These are phyloP conservation scores for Calocybe cyanea DNA, from an alignment of 768 basidiomycete species.

Conservation along the genomic window DNA sequence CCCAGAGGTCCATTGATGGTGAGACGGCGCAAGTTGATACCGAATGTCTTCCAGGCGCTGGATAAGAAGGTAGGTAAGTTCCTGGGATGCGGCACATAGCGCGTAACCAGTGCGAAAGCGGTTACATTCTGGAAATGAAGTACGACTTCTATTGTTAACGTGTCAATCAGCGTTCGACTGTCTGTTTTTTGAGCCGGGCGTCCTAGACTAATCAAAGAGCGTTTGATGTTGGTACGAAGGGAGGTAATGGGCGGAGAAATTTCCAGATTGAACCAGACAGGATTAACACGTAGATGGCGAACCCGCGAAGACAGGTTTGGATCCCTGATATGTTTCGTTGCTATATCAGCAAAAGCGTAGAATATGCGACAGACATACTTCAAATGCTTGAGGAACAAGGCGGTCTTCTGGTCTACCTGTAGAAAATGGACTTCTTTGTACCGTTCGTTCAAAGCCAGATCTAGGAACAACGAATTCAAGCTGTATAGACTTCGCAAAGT, in stretches of 20 bases:
- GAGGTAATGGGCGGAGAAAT: constrained; percentile 1
- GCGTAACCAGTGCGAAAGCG: constrained; percentile 8
- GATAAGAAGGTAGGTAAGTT: constrained; percentile 7
- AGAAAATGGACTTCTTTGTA: constrained; percentile 13
- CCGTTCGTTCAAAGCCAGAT: constrained; percentile 17
- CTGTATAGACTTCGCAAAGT: constrained; percentile 15
- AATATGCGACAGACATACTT: constrained; percentile 6
- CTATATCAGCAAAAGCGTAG: not conserved
- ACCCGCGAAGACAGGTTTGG: constrained; percentile 10
- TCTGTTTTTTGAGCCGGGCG: not conserved
- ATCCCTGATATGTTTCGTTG: constrained; percentile 5
- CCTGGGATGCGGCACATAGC: constrained; percentile 11
- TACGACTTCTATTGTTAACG: constrained; percentile 5
- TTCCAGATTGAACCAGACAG: constrained; percentile 13
- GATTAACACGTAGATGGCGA: constrained; percentile 14
- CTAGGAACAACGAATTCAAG: no score
- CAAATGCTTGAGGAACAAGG: constrained; percentile 10
- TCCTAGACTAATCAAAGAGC: not conserved
- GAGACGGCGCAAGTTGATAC: constrained; percentile 8
- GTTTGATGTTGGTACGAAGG: constrained; percentile 1
- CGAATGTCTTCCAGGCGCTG: constrained; percentile 10
- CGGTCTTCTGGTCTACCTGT: constrained; percentile 8
- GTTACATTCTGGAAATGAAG: constrained; percentile 11
- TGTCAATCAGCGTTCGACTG: constrained; percentile 4
- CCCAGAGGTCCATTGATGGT: constrained; percentile 11